Evolutionary conservation across 2,329 filamentous ascomycete species (phyloP).

Genomic region (Saccharata proteae): DNA sequence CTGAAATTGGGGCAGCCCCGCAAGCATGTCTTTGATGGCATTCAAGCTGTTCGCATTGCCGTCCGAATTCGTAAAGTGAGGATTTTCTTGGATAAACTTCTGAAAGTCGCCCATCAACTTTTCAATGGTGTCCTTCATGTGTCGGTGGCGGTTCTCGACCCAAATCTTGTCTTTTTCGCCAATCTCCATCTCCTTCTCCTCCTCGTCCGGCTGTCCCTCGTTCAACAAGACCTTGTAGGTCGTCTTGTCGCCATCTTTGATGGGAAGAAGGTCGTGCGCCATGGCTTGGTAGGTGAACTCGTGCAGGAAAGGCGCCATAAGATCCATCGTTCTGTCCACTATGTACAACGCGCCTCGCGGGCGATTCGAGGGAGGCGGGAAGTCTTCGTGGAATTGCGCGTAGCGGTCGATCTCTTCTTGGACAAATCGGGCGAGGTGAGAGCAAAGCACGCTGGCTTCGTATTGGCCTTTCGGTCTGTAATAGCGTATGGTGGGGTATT

Average conservation of each 20-base stretch:
- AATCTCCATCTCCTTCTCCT: constrained; percentile 86
- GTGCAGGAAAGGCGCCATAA: constrained; percentile 76
- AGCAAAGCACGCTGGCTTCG: constrained; percentile 77
- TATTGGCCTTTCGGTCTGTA: constrained; percentile 70
- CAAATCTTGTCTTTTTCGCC: constrained; percentile 85
- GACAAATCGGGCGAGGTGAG: constrained; percentile 79
- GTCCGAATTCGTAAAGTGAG: constrained; percentile 72
- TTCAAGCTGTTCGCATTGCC: constrained; percentile 64
- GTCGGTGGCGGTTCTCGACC: constrained; percentile 85
- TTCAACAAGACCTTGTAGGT: constrained; percentile 74
- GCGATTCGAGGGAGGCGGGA: constrained; percentile 65
- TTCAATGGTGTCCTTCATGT: constrained; percentile 97
- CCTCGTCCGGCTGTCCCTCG: constrained; percentile 54
- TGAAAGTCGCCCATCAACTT: constrained; percentile 88
- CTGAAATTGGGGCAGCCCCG: constrained; percentile 84
- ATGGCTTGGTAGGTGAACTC: constrained; percentile 99
- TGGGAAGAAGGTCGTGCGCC: constrained; percentile 83
- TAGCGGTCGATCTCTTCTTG: constrained; percentile 87
- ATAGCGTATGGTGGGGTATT: constrained; percentile 88
- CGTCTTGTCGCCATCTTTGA: constrained; percentile 79
- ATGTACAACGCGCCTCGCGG: constrained; percentile 77
- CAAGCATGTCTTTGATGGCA: constrained; percentile 94
- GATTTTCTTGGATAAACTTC: constrained; percentile 81
- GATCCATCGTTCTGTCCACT: constrained; percentile 85
- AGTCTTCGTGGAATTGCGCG: constrained; percentile 70